Conservation (phyloP, 1,284 basidiomycete species). For the Takashimella tepidaria region DNA sequence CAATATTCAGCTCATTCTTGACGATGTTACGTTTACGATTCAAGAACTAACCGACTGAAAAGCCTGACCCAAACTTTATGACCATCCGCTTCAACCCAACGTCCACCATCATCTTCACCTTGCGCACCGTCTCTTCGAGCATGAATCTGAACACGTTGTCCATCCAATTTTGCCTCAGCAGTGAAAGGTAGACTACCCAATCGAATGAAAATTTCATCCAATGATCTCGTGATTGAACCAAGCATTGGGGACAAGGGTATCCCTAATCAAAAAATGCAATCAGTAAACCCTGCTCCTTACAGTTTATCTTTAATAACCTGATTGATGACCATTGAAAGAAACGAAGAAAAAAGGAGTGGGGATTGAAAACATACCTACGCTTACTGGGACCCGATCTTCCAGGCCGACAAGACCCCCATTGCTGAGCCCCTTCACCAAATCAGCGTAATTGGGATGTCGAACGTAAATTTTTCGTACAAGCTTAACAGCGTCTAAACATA, state of each 20-base stretch:
- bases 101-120: constrained; percentile 42
- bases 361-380: constrained; percentile 66
- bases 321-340: too few relatives aligned
- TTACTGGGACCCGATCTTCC: constrained; percentile 62
- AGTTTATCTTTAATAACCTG: too few relatives aligned
- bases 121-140: constrained; percentile 48
- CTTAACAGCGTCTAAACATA: constrained; percentile 57
- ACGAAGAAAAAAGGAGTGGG: too few relatives aligned
- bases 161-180: constrained; percentile 79
- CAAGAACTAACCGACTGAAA: constrained; percentile 59
- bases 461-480: constrained; percentile 72
- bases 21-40: neutral
- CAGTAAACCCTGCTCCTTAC: neutral
- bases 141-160: constrained; percentile 82
- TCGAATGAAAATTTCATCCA: constrained; percentile 74
- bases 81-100: constrained; percentile 47
- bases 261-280: constrained; percentile 20
- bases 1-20: neutral
- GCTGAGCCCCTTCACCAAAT: constrained; percentile 66
- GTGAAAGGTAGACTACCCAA: constrained; percentile 64
- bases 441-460: constrained; percentile 80
- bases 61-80: constrained; percentile 57
- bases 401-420: constrained; percentile 59
- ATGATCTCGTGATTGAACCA: constrained; percentile 62
- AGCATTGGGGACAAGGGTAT: constrained; percentile 53